Evolutionary conservation across 1,284 basidiomycete genomes (phyloP), one percentile per base, ranked within the genome.

Genomic region (Ganoderma lucidum): DNA sequence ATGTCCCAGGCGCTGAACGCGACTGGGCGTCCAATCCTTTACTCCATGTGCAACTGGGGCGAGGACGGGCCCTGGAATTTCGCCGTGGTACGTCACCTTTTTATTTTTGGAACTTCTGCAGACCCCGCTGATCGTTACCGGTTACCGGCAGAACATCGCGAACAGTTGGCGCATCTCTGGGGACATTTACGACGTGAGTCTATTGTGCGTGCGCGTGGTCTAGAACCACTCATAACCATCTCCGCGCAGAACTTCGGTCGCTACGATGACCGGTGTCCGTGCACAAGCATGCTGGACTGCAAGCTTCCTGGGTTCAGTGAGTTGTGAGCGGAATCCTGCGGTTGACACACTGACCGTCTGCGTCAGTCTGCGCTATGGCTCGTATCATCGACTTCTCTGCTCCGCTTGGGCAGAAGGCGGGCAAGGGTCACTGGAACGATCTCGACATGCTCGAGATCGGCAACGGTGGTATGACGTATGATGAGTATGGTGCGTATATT

Each of bases 1-100:
- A 88, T 87, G 86, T 81, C 80, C 2, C 74, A 79, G 6, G 86
- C 86, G 0, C 75, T 88, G n/a, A 81, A 83, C 66, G 81, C 81
- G 1, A 85, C 85, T 0, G 84, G 84, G 0, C 79, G 83, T n/a
- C 81, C 82, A 2, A 85, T 85, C 60, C 73, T 86, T 28, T 86
- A 85, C 71, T 83, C 83, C 8, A 81, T 86, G 79, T 86, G 85
- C 72, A 83, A 85, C 69, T 86, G 84, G 84, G 82, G 83, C 55
- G 82, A 83, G 67, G 83, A 85, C 67, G 77, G 78, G 0, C 80
- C 84, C 0, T 86, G 85, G 81, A 85, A 85, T 68, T 86, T 84
- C 77, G 85, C 81, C 14, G 73, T 77, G 17, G 82, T 82, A 61
- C 35, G 80, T 70, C 62, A 37, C 5, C 42, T 28, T 48, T 48